These are phyloP conservation scores for Serendipita sp. DNA, from an alignment of 768 basidiomycete species.

Conservation along the genomic window DNA sequence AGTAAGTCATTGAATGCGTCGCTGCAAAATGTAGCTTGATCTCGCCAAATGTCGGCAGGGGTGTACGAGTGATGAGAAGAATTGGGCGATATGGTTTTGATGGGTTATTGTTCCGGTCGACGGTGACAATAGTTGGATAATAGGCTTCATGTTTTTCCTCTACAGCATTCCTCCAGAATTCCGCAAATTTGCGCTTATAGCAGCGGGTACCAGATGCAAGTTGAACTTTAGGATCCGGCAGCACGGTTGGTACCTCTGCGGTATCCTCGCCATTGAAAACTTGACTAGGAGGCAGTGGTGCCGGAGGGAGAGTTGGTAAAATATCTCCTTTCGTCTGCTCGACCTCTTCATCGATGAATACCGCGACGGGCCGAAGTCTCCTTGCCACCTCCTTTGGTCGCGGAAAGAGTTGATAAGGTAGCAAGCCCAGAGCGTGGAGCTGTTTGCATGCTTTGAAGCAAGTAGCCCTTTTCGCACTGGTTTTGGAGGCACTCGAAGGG, in stretches of 20 bases:
- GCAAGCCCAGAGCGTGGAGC: slow-evolving; percentile 33
- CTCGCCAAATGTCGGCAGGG: slow-evolving; percentile 39
- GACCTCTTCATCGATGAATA: slow-evolving; percentile 11
- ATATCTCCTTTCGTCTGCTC: slow-evolving; percentile 14
- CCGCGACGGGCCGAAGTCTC: slow-evolving; percentile 6
- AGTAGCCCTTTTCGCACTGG: slow-evolving; percentile 42
- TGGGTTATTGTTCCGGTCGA: slow-evolving; percentile 22
- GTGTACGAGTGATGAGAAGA: slow-evolving; percentile 47
- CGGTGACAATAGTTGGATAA: slow-evolving; percentile 40
- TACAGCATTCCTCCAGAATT: slow-evolving; percentile 45
- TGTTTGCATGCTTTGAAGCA: slow-evolving; percentile 40
- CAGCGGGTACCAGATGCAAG: slow-evolving; percentile 29
- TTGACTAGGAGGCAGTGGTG: neutral
- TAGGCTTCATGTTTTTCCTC: slow-evolving; percentile 16
- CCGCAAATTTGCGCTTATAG: slow-evolving; percentile 44
- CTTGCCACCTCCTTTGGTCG: slow-evolving; percentile 12
- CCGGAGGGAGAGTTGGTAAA: slow-evolving; percentile 14
- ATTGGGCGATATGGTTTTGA: slow-evolving; percentile 38
- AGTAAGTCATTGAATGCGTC: slow-evolving; percentile 26
- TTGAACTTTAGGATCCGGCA: neutral
- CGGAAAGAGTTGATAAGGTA: slow-evolving; percentile 30
- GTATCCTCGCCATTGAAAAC: neutral
- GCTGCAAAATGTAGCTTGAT: slow-evolving; percentile 51
- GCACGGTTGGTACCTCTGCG: neutral
- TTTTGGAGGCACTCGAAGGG: slow-evolving; percentile 28